phyloP scores from a whole-genome alignment of 106 monocot genomes.

The Dendrobium nobile region DNA sequence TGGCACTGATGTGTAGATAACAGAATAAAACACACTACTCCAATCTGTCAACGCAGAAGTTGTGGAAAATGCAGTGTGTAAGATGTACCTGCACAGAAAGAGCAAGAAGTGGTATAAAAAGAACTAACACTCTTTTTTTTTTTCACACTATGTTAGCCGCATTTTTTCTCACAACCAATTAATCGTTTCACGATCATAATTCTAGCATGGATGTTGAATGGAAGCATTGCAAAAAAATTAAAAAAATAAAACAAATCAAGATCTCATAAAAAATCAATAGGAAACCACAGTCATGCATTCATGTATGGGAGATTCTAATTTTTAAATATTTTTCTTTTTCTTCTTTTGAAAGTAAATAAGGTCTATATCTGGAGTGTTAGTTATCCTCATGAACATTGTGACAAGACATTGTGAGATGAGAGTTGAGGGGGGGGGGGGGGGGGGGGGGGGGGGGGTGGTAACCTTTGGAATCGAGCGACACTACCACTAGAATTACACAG shows the following conservation, averaged over 20 bases:
- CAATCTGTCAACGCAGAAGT: conserved; percentile 93
- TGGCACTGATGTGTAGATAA: conserved; percentile 90
- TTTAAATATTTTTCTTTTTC: background rate
- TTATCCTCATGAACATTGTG: background rate
- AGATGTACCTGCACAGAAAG: conserved; percentile 64
- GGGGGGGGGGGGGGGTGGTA: no score
- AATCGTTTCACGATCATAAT: background rate
- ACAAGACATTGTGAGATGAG: background rate
- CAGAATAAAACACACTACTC: conserved; percentile 97
- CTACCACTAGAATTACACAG: background rate
- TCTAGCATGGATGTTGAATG: background rate
- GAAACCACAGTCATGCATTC: background rate
- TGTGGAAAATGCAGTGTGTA: conserved; percentile 83
- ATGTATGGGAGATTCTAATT: background rate
- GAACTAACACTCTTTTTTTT: background rate
- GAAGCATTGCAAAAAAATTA: background rate
- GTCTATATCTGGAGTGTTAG: background rate
- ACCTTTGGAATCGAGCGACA: background rate
- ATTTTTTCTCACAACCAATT: background rate
- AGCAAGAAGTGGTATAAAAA: background rate
- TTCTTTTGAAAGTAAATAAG: background rate
- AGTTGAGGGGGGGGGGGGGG: no score
- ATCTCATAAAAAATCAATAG: background rate
- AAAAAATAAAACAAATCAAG: background rate
- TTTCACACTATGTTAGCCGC: background rate